These are phyloP conservation scores for Podila minutissima DNA, from an alignment of 192 early-diverging fungal species.

Conservation along the genomic window DNA sequence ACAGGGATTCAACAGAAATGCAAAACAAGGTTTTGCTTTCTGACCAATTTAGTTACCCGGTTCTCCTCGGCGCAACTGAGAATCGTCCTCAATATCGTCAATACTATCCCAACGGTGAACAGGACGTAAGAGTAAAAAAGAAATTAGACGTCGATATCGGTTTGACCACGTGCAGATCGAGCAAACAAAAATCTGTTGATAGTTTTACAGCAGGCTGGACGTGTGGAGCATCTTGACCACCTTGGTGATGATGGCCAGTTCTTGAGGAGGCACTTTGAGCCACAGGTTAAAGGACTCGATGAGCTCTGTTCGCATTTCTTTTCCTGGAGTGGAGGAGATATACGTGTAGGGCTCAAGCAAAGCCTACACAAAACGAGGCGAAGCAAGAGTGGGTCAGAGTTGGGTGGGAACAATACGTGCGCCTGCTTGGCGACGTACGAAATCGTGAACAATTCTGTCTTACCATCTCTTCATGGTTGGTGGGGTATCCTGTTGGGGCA, in stretches of 20 bases:
- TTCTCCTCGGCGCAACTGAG: slow-evolving; percentile 85
- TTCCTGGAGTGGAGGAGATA: slow-evolving; percentile 86
- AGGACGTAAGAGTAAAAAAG: not conserved
- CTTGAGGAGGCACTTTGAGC: slow-evolving; percentile 77
- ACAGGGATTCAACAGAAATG: too few species aligned
- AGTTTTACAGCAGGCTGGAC: slow-evolving; percentile 84
- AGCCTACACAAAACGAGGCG: slow-evolving; percentile 58
- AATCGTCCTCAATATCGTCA: slow-evolving; percentile 97
- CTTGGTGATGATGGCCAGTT: slow-evolving; percentile 77
- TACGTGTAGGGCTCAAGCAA: slow-evolving; percentile 96
- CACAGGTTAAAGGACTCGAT: slow-evolving; percentile 93
- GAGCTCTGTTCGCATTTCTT: slow-evolving; percentile 91
- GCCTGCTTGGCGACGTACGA: too few species aligned
- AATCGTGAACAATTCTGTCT: not conserved
- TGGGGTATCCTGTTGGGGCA: slow-evolving; percentile 27
- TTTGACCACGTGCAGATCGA: too few species aligned
- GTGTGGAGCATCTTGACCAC: slow-evolving; percentile 96
- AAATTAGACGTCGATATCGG: too few species aligned
- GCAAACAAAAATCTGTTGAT: not conserved
- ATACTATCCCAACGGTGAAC: slow-evolving; percentile 60
- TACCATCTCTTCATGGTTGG: slow-evolving; percentile 32
- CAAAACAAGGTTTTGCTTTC: not conserved
- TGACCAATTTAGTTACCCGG: slow-evolving; percentile 57
- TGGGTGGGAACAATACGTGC: not conserved
- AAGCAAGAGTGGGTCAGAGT: too few species aligned